A percentile compares a stretch with the other conserved stretches of the same genome.
Evolutionary conservation across 2,329 filamentous ascomycete genomes (phyloP).

Genomic region (Myriosclerotinia duriaeana): DNA sequence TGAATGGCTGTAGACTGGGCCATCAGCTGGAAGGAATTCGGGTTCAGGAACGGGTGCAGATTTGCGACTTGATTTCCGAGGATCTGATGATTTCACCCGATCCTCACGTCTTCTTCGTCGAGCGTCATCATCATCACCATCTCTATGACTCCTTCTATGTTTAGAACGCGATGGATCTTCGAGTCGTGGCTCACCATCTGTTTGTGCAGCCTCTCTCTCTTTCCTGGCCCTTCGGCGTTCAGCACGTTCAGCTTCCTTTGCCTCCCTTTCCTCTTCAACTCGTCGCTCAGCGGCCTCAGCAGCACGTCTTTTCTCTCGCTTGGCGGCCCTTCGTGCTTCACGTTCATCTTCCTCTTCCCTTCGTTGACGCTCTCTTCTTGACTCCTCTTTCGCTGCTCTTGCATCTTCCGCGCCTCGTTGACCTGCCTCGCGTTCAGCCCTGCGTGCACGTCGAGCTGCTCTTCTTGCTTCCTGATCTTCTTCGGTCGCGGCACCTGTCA

Average conservation of each 20-base stretch:
- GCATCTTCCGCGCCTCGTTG: conserved; percentile 53
- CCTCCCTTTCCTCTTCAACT: conserved; percentile 35
- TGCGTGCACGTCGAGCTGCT: conserved; percentile 60
- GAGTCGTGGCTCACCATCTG: conserved; percentile 47
- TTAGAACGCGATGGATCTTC: conserved; percentile 46
- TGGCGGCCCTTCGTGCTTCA: conserved; percentile 57
- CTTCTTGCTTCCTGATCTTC: conserved; percentile 61
- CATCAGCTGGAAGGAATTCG: conserved; percentile 36
- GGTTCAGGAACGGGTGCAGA: conserved; percentile 44
- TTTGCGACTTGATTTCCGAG: conserved; percentile 43
- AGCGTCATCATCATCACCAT: conserved; percentile 54
- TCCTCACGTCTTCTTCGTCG: conserved; percentile 56
- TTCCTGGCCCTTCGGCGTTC: conserved; percentile 51
- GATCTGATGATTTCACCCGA: conserved; percentile 46
- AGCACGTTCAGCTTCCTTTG: conserved; percentile 45
- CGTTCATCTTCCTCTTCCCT: conserved; percentile 61
- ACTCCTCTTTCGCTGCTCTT: conserved; percentile 56
- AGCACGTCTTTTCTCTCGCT: conserved; percentile 50
- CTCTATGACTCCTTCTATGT: conserved; percentile 50
- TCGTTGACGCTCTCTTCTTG: conserved; percentile 55
- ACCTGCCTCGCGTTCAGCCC: conserved; percentile 52
- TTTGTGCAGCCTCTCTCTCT: conserved; percentile 45
- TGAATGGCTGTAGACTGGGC: conserved; percentile 35
- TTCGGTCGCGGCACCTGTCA: conserved; percentile 50
- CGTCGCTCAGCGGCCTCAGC: conserved; percentile 45